phyloP scores from a whole-genome alignment of 495 filamentous ascomycete species.

The Entonaema liquescens region DNA sequence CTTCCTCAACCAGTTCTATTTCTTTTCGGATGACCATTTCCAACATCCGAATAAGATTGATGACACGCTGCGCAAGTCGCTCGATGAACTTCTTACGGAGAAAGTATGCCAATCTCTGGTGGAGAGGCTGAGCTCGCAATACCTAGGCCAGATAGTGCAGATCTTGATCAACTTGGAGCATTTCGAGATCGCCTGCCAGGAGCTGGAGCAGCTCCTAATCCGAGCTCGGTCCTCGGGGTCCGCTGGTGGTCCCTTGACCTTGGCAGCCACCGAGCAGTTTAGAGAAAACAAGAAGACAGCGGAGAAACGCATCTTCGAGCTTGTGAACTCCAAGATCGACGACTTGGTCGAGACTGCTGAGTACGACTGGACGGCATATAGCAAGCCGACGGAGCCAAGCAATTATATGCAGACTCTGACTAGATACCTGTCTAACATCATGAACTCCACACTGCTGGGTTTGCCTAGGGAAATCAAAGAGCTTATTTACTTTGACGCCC shows the following conservation, averaged over 20 bases:
- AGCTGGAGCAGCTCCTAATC: conserved; percentile 84
- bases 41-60: conserved; percentile 86
- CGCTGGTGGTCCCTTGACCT: conserved; percentile 74
- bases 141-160: conserved; percentile 96
- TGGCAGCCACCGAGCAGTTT: conserved; percentile 87
- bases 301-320: conserved; percentile 96
- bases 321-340: conserved; percentile 98
- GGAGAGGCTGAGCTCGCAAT: conserved; percentile 88
- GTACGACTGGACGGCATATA: conserved; percentile 88
- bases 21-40: conserved; percentile 94
- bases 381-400: conserved; percentile 72
- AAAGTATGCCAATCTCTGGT: conserved; percentile 91
- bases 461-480: conserved; percentile 95
- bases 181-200: conserved; percentile 90
- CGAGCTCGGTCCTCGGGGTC: conserved; percentile 80
- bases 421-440: conserved; percentile 92
- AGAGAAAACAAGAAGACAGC: conserved; percentile 91
- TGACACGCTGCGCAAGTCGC: conserved; percentile 78
- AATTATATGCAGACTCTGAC: conserved; percentile 96
- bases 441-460: conserved; percentile 90
- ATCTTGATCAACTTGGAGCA: conserved; percentile 98
- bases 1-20: conserved; percentile 95
- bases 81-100: conserved; percentile 88
- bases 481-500: conserved; percentile 95
- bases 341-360: conserved; percentile 96